Evolutionary conservation across 2,329 filamentous ascomycete genomes (phyloP).

Genomic region (Colletotrichum abscissum): DNA sequence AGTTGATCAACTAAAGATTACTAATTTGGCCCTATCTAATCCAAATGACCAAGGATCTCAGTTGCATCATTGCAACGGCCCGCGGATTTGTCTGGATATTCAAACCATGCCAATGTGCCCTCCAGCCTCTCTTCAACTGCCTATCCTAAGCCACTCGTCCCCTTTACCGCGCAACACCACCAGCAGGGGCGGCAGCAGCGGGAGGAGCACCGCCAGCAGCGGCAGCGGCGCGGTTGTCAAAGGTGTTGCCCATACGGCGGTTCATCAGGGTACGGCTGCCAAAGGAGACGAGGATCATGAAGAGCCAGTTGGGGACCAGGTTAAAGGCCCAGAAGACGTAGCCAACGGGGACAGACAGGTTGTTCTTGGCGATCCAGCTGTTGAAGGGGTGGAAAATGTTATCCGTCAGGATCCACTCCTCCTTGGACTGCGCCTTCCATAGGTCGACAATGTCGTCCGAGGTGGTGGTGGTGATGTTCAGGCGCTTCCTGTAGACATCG

Average conservation of each 20-base stretch:
- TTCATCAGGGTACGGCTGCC: conserved; percentile 79
- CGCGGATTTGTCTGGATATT: neutral
- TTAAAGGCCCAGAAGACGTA: conserved; percentile 76
- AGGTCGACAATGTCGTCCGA: conserved; percentile 72
- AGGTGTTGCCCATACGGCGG: conserved; percentile 41
- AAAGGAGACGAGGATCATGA: conserved; percentile 82
- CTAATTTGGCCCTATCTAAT: conserved; percentile 37
- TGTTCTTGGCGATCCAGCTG: conserved; percentile 71
- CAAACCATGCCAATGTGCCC: conserved; percentile 10
- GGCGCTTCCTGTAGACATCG: conserved; percentile 71
- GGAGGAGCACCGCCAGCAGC: conserved; percentile 10
- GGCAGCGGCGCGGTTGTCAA: conserved; percentile 13
- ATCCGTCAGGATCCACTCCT: conserved; percentile 59
- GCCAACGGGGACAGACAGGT: conserved; percentile 71
- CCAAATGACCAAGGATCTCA: neutral
- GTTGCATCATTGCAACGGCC: neutral
- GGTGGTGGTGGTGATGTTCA: conserved; percentile 78
- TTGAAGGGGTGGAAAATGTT: conserved; percentile 83
- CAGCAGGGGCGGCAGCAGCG: conserved; percentile 8
- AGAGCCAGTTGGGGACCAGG: conserved; percentile 77
- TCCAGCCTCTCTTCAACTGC: neutral
- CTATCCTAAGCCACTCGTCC: neutral
- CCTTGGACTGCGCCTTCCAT: conserved; percentile 61
- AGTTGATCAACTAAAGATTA: conserved; percentile 43
- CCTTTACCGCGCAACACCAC: conserved; percentile 20